Evolutionary conservation across 2,329 filamentous ascomycete species (phyloP).

Genomic region (Lachnellula subtilissima): DNA sequence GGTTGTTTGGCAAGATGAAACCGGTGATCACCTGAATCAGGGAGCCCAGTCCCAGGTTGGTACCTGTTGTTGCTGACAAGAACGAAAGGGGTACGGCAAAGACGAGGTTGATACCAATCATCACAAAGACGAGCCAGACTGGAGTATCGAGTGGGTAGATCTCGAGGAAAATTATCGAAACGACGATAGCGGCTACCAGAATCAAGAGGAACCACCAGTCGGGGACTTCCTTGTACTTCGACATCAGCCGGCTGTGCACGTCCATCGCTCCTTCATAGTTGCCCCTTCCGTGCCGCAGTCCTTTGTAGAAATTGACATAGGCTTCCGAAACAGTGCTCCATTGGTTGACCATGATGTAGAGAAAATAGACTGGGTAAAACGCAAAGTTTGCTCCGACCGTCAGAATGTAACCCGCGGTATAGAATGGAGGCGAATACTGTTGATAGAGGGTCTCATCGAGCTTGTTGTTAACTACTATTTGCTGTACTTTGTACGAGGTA

Average conservation of each 20-base stretch:
- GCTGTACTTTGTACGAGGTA: conserved; percentile 34
- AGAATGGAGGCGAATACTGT: conserved; percentile 41
- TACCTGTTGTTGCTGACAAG: conserved; percentile 42
- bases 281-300: conserved; percentile 35
- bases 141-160: conserved; percentile 12
- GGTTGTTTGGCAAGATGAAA: conserved; percentile 31
- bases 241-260: conserved; percentile 40
- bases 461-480: conserved; percentile 30
- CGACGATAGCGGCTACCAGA: conserved; percentile 32
- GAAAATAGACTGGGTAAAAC: conserved; percentile 41
- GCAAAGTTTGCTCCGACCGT: conserved; percentile 40
- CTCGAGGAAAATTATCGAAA: conserved; percentile 32
- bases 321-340: conserved; percentile 36
- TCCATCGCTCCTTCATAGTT: conserved; percentile 42
- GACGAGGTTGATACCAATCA: conserved; percentile 34
- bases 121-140: conserved; percentile 20
- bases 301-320: conserved; percentile 33
- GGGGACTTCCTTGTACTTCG: conserved; percentile 41
- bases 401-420: conserved; percentile 40
- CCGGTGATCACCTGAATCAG: conserved; percentile 41
- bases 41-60: conserved; percentile 38
- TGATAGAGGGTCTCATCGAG: conserved; percentile 38
- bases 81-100: conserved; percentile 38
- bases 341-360: conserved; percentile 41
- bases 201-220: conserved; percentile 47